Conservation (phyloP, 331 rosid species). For the Saraca asoca region DNA sequence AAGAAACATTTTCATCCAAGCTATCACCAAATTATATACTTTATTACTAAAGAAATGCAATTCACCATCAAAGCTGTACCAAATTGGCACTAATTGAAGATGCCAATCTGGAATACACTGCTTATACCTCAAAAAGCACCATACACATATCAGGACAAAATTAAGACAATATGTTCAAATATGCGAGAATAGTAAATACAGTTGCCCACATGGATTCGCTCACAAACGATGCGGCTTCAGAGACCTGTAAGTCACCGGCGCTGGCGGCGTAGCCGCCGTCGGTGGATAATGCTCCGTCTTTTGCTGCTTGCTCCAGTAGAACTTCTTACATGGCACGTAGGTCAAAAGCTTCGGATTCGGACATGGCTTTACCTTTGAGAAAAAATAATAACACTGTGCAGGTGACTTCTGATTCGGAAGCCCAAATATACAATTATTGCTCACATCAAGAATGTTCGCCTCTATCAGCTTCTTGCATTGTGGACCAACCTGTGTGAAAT, state of each 20-base stretch:
- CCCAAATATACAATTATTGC: background rate
- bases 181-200: background rate
- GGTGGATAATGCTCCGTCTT: background rate
- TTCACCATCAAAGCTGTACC: no score
- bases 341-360: constrained; percentile 32
- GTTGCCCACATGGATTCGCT: background rate
- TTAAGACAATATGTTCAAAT: no score
- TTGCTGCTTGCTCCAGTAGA: background rate
- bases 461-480: constrained; percentile 45
- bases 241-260: constrained; percentile 41
- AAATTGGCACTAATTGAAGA: no score
- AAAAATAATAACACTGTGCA: constrained; percentile 41
- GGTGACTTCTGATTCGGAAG: constrained; percentile 30
- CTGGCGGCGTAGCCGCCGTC: background rate
- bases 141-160: no score
- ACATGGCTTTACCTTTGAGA: constrained; percentile 31
- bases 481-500: constrained; percentile 61
- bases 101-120: no score
- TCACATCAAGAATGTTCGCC: constrained; percentile 23
- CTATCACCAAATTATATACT: no score
- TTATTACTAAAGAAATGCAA: no score
- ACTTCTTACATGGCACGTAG: constrained; percentile 42
- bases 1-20: no score
- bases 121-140: no score
- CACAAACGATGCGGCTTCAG: constrained; percentile 27